Evolutionary conservation across 129 eudicot species (phyloP), one percentile per base, ranked within the genome.

Genomic region (Escallonia herrerae): DNA sequence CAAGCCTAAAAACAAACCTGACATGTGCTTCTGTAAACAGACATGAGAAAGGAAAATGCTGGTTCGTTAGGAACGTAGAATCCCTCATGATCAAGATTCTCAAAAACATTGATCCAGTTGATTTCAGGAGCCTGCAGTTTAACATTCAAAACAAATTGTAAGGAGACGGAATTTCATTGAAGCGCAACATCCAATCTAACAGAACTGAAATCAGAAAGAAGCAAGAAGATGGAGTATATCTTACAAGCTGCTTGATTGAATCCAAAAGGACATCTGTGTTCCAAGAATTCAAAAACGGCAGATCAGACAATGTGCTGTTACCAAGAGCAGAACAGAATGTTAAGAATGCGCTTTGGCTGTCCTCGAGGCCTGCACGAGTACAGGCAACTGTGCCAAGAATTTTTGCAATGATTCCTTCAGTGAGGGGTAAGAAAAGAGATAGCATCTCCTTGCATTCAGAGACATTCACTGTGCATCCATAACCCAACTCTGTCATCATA

Each of bases 281-380:
- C 99, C 99, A 93, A 39, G 96, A 93, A 61, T 72, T 80, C 69
- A 77, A 49, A 4, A 72, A 54, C 56, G 93, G 75, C 49, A 68
- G 57, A 56, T 93, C 96, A 58, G 83, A 52, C 58, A 66, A 15
- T 63, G 56, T 67, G 69, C 72, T 86, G 71, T 72, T 65, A 52
- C 90, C 95, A 82, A 82, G 74, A 69, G 96, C 96, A 67, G 95
- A 81, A 59, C 79, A 83, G 68, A 93, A 93, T 42, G 96, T 80
- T 53, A 86, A 67, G 68, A 86, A 79, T 50, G 80, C 72, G 70
- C 69, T 81, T 38, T 80, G 87, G 65, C 77, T 73, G 72, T 86
- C 95, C 63, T 85, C 91, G 47, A 79, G 77, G 50, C 84, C 79
- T 5, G 82, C 43, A 69, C 78, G 73, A 47, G 96, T 81, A 40